phyloP scores from a whole-genome alignment of 805 yeast genomes.

The Wickerhamomyces hampshirensis region DNA sequence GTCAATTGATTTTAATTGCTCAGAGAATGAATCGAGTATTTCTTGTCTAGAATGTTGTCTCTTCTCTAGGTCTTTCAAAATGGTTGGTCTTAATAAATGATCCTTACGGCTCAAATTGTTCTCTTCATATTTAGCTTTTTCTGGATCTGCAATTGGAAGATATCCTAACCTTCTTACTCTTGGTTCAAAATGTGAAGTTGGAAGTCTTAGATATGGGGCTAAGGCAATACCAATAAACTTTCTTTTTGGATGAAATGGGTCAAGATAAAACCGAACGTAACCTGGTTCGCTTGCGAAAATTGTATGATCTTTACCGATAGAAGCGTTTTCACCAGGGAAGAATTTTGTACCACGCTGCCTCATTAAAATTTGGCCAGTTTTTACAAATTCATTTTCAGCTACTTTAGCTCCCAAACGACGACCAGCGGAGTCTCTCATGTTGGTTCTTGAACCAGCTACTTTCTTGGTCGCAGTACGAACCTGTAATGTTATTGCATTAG shows the following conservation, averaged over 20 bases:
- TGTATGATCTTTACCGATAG: slow-evolving; percentile 92
- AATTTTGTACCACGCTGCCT: slow-evolving; percentile 94
- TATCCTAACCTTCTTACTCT: slow-evolving; percentile 81
- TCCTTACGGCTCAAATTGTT: slow-evolving; percentile 65
- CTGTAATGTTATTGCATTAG: slow-evolving; percentile 22
- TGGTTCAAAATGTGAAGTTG: slow-evolving; percentile 90
- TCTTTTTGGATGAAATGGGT: slow-evolving; percentile 94
- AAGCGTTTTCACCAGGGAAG: slow-evolving; percentile 90
- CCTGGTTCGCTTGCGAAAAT: slow-evolving; percentile 91
- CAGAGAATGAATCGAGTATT: slow-evolving; percentile 26
- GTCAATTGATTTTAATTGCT: slow-evolving; percentile 25
- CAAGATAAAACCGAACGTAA: slow-evolving; percentile 81
- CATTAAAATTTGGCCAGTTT: slow-evolving; percentile 81
- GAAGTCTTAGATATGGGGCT: slow-evolving; percentile 55
- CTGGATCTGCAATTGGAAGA: slow-evolving; percentile 43
- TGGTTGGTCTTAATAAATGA: slow-evolving; percentile 47
- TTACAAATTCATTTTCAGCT: slow-evolving; percentile 68
- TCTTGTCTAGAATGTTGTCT: slow-evolving; percentile 37
- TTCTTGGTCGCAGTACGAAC: slow-evolving; percentile 90
- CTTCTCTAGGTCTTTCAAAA: slow-evolving; percentile 34
- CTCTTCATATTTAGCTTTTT: slow-evolving; percentile 54
- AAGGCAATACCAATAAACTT: slow-evolving; percentile 87
- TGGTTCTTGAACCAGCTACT: slow-evolving; percentile 93
- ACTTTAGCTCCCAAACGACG: slow-evolving; percentile 89
- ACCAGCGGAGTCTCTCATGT: slow-evolving; percentile 93